Base-by-base conservation (phyloP, 192 early-diverging fungal species). In the Endogone sp. region DNA sequence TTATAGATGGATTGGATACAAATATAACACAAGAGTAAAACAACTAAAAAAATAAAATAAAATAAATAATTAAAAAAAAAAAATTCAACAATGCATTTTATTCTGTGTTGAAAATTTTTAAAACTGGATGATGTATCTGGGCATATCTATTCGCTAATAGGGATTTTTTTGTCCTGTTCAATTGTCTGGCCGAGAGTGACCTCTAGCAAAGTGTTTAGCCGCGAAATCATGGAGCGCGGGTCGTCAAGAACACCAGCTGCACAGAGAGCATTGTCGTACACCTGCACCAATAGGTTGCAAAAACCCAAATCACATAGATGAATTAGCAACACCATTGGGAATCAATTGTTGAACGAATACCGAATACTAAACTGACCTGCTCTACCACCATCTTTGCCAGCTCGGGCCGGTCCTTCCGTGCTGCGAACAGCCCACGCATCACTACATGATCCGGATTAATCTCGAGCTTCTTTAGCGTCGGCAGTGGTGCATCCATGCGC, bases 231-330 rank as follows among this genome's bases (percentile, higher is more conserved):
- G 3, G 86, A 83, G 37, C 90, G 79, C 24, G 91, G 91, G 58
- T 93, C 90, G 60, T 91, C 89, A 72, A 93, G 66, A 25, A 92
- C 86, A 67, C 89, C 91, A 0, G 91, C 91, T 10, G 90, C 87
- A 75, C 90, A 87, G 16, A 91, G 72, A 3, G 91, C 91, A 64
- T 93, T 93, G 73, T 93, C 90, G 55, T 85, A 85, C 20, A 85
- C 74, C 75, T 78, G 73, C 44, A 4, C 3, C 9, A 65, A 29
- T 37, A 60, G 62, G 37, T 49, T 16, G 1, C 16, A 49, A 49
- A 49, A 49, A 49, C 37, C 37, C 37, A 49, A 49, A 6, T n/a
- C n/a, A n/a, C n/a, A n/a, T n/a, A n/a, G n/a, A n/a, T n/a, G n/a
- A n/a, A n/a, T n/a, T n/a, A n/a, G n/a, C n/a, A n/a, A n/a, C n/a